phyloP scores from a whole-genome alignment of 1,284 basidiomycete species.

The Puccinia triticina region DNA sequence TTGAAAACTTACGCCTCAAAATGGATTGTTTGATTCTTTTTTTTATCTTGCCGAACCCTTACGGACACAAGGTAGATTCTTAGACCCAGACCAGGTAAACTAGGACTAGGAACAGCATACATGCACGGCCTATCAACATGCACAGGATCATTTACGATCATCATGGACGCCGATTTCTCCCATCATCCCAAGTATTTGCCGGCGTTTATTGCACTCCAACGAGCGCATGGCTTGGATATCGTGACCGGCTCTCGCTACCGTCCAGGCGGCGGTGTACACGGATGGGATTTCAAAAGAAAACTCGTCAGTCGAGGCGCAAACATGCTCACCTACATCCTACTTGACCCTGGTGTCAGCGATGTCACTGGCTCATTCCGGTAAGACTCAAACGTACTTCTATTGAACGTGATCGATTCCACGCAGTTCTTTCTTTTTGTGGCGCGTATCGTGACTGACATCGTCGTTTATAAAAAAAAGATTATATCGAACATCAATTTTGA shows the following conservation, averaged over 20 bases:
- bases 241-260: slow-evolving; percentile 88
- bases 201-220: slow-evolving; percentile 65
- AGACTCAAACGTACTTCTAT: slow-evolving; percentile 55
- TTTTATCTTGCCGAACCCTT: neutral
- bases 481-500: slow-evolving; percentile 75
- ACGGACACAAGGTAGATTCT: slow-evolving; percentile 34
- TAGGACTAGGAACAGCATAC: slow-evolving; percentile 74
- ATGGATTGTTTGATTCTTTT: neutral
- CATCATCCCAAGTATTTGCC: slow-evolving; percentile 66
- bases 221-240: slow-evolving; percentile 78
- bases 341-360: slow-evolving; percentile 81
- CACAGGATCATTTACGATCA: slow-evolving; percentile 89
- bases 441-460: neutral
- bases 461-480: slow-evolving; percentile 64
- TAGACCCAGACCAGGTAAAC: slow-evolving; percentile 38
- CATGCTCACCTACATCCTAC: slow-evolving; percentile 77
- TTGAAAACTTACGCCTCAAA: neutral
- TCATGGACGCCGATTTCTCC: slow-evolving; percentile 95
- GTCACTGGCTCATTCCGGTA: slow-evolving; percentile 83
- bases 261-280: slow-evolving; percentile 77
- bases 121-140: slow-evolving; percentile 85
- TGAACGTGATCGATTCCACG: neutral
- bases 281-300: slow-evolving; percentile 85
- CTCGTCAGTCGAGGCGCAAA: slow-evolving; percentile 79
- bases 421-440: neutral